phyloP scores from a whole-genome alignment of 148 eudicot genomes.

The Fagopyrum homotropicum region DNA sequence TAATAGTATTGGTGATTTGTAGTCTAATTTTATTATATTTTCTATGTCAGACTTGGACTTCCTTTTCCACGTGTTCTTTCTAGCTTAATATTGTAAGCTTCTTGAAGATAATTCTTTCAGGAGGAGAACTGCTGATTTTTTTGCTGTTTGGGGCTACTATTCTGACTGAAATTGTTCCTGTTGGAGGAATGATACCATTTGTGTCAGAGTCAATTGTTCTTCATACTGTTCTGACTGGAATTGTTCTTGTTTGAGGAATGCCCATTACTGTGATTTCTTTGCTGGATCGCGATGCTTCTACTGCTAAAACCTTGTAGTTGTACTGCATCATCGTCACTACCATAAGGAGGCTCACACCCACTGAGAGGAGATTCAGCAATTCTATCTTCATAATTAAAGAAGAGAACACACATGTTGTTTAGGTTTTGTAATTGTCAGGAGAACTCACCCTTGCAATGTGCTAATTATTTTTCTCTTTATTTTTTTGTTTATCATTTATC shows the following conservation, averaged over 20 bases:
- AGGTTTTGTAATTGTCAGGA: too few relatives aligned
- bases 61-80: constrained; percentile 97
- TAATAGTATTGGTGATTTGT: neutral
- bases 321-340: too few relatives aligned
- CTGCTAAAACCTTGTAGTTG: too few relatives aligned
- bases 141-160: constrained; percentile 88
- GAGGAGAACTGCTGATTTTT: constrained; percentile 95
- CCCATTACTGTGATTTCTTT: too few relatives aligned
- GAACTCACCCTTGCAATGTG: too few relatives aligned
- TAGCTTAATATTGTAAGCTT: constrained; percentile 95
- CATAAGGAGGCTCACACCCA: too few relatives aligned
- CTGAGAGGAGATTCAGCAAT: too few relatives aligned
- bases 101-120: constrained; percentile 96
- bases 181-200: constrained; percentile 94
- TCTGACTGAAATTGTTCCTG: constrained; percentile 82
- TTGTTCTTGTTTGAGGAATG: constrained; percentile 92
- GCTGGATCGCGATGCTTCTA: too few relatives aligned
- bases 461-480: too few relatives aligned
- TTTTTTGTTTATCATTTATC: too few relatives aligned
- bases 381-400: too few relatives aligned
- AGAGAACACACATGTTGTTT: too few relatives aligned
- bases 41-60: constrained; percentile 73
- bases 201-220: constrained; percentile 69
- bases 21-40: constrained; percentile 9
- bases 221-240: constrained; percentile 63